Evolutionary conservation across 192 early-diverging fungal species (phyloP), one percentile per base, ranked within the genome.

Genomic region (Mycoemilia scoparia): DNA sequence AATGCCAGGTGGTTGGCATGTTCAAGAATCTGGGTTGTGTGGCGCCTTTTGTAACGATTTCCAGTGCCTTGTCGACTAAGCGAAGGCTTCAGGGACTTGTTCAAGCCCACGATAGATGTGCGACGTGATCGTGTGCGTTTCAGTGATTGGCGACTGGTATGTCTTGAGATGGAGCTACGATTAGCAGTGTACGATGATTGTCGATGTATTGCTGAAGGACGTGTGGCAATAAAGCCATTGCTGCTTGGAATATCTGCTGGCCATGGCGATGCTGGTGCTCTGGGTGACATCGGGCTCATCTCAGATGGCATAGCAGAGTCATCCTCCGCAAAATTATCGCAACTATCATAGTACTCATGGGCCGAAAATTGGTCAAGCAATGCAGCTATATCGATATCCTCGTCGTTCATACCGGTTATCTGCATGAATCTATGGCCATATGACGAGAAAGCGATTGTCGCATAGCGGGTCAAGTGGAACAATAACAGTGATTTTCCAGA

Each of bases 371-470:
- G 45, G 25, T 51, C 59, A 25, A 62, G 47, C 16, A 62, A 36
- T n/a, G 59, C 59, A 3, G 48, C 43, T 0, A 49, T 47, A 32
- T 62, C 59, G 15, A 62, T 51, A 33, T 46, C 32, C 0, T 47
- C 45, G 36, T 45, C 36, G 24, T 34, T 42, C 7, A 81, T 66
- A 7, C 78, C 78, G 10, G 78, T 43, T 2, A 78, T 72, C 24
- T 69, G 64, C 78, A 81, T 78, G 33, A 81, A 81, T 12, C 66
- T 67, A 25, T 72, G 66, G 5, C 78, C 78, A 23, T 81, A 81
- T 3, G 70, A 72, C 14, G 75, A 71, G 4, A 74, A 76, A 2
- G 78, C 70, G 24, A 77, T 64, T 2, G 72, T 60, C 36, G 78
- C 69, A 25, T 74, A 81, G 24, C 76, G 68, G 10, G 70, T 68